Base-by-base conservation (phyloP, 768 basidiomycete species). In the Ramaria sp. region DNA sequence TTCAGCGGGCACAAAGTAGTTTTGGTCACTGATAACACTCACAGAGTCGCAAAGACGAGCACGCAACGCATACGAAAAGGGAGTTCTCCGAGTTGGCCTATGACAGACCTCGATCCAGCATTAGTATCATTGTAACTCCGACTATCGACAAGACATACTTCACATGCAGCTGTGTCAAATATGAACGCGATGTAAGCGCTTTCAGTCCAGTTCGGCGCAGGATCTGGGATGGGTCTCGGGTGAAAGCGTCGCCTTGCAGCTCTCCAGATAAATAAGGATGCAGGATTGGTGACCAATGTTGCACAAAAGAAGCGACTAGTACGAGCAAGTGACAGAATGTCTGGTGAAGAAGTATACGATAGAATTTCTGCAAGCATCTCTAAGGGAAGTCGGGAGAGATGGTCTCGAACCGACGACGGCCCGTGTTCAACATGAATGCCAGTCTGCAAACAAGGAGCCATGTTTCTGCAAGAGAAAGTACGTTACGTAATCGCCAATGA, bases 331-430 rank as follows among this genome's bases (percentile, higher is more conserved):
- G 83, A 72, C 36, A 86, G 71, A 12, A 85, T 67, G 56, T 81
- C 78, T 1, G 81, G 73, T 0, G 80, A 83, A 4, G 65, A 57
- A 0, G 77, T 76, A 48, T 69, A 67, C 6, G 77, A 63, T 18
- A 86, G 73, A 47, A 86, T 74, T 60, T 84, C 83, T 3, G 78
- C 76, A 5, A 85, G 63, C 13, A 88, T 69, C 60, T 88, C 85
- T 38, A 82, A 62, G 10, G 85, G 85, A 3, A 86, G 15, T n/a
- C 37, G 28, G 24, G 47, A 18, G 22, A 58, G 27, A 36, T 44
- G 8, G 24, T 54, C 25, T 5, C n/a, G 20, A 10, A 24, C 27
- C 2, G 45, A 27, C 16, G 20, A 22, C 16, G 16, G 8, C 39
- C 18, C 13, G 2, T 8, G 8, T 25, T 22, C 22, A 6, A 3